A percentile compares a stretch with the other conserved stretches of the same genome.
Conservation (phyloP, 208 protist species). For the Polymyxa betae region DNA sequence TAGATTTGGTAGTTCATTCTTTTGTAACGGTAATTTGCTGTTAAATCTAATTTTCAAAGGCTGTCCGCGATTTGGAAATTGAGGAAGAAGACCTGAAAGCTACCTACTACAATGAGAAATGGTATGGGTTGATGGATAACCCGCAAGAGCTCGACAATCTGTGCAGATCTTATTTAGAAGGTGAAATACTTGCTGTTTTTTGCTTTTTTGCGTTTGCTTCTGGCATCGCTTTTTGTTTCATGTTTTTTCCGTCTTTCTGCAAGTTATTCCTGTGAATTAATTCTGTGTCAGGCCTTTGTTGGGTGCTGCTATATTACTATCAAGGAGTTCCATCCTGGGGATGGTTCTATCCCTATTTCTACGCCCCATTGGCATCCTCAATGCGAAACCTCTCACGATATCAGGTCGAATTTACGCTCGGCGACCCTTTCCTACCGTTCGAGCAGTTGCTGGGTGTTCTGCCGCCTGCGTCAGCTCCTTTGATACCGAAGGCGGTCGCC, state of each 20-base stretch:
- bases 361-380: slow-evolving; percentile 91
- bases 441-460: slow-evolving; percentile 96
- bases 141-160: neutral
- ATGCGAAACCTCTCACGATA: slow-evolving; percentile 64
- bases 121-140: neutral
- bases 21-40: neutral
- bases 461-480: slow-evolving; percentile 72
- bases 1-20: neutral
- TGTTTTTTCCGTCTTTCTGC: too few species aligned
- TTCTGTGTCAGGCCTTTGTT: slow-evolving; percentile 89
- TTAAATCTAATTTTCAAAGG: slow-evolving; percentile 41
- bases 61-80: neutral
- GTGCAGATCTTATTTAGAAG: slow-evolving; percentile 13
- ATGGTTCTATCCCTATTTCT: slow-evolving; percentile 98
- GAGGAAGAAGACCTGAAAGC: slow-evolving; percentile 2
- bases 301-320: slow-evolving; percentile 99
- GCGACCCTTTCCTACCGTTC: slow-evolving; percentile 90
- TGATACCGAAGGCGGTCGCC: neutral
- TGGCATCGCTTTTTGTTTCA: too few species aligned
- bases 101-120: slow-evolving; percentile 12
- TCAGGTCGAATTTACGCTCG: slow-evolving; percentile 62
- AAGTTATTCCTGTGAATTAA: too few species aligned
- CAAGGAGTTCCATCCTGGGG: slow-evolving; percentile 91
- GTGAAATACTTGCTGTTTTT: neutral
- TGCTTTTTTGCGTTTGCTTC: too few species aligned